These are phyloP conservation scores for Cocos nucifera DNA, from an alignment of 176 grass and related monocot genomes.

Conservation along the genomic window DNA sequence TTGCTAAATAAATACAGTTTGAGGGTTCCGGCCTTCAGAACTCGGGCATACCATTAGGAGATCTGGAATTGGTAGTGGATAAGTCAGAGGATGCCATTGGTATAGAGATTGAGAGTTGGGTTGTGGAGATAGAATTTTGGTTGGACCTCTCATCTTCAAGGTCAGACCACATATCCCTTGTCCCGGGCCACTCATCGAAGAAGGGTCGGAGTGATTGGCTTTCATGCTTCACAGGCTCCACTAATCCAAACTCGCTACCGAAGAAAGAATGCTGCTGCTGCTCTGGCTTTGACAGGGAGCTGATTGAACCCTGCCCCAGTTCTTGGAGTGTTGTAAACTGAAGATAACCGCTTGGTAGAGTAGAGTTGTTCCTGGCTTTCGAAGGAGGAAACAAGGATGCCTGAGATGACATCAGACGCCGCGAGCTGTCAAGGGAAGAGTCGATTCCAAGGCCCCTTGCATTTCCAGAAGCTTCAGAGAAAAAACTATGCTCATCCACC, in stretches of 20 bases:
- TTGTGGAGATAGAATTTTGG: constrained; percentile 48
- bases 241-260: constrained; percentile 18
- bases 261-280: constrained; percentile 37
- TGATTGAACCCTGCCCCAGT: constrained; percentile 33
- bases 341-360: constrained; percentile 23
- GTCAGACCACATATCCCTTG: constrained; percentile 57
- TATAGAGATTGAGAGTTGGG: constrained; percentile 85
- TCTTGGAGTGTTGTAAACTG: constrained; percentile 25
- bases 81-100: constrained; percentile 64
- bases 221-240: constrained; percentile 35
- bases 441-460: constrained; percentile 3
- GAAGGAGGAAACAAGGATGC: constrained; percentile 23
- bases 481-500: background rate
- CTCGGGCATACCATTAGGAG: constrained; percentile 36
- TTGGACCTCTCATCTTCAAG: constrained; percentile 32
- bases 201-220: constrained; percentile 69
- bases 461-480: constrained; percentile 2
- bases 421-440: constrained; percentile 26
- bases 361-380: background rate
- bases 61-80: constrained; percentile 52
- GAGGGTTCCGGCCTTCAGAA: background rate
- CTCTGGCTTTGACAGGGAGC: constrained; percentile 31
- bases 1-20: too few species aligned
- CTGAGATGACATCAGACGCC: constrained; percentile 42
- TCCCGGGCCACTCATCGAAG: constrained; percentile 81